These are phyloP conservation scores for Geranomyces variabilis DNA, from an alignment of 192 early-diverging fungal species.

Conservation along the genomic window DNA sequence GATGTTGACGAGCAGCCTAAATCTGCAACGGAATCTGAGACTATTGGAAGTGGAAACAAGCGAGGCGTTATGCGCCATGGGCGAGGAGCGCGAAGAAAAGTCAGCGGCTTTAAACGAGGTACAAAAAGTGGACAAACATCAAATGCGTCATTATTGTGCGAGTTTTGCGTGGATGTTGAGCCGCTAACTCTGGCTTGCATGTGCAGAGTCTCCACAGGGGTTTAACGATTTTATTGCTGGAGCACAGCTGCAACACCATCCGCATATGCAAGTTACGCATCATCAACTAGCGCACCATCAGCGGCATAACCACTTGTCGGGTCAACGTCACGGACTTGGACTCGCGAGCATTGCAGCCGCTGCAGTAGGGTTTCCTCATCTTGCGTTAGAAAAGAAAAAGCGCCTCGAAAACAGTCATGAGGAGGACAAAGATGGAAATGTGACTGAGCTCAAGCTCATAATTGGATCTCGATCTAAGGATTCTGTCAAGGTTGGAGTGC, in stretches of 20 bases:
- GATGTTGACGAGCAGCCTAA: no score
- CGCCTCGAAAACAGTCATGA: neutral
- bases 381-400: constrained; percentile 4
- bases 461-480: neutral
- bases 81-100: neutral
- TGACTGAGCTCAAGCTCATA: constrained; percentile 12
- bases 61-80: neutral
- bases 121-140: no score
- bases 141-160: no score
- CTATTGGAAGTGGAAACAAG: neutral
- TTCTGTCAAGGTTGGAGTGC: neutral
- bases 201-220: constrained; percentile 2
- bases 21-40: neutral
- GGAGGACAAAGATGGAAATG: neutral
- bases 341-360: neutral
- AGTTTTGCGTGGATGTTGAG: no score
- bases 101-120: constrained; percentile 25
- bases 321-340: neutral
- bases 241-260: neutral
- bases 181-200: neutral
- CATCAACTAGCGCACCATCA: neutral
- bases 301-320: neutral
- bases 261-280: neutral
- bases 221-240: constrained; percentile 5
- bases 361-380: neutral